Base-by-base conservation (phyloP, 202 grass and related monocot species). In the Zoysia matrella region DNA sequence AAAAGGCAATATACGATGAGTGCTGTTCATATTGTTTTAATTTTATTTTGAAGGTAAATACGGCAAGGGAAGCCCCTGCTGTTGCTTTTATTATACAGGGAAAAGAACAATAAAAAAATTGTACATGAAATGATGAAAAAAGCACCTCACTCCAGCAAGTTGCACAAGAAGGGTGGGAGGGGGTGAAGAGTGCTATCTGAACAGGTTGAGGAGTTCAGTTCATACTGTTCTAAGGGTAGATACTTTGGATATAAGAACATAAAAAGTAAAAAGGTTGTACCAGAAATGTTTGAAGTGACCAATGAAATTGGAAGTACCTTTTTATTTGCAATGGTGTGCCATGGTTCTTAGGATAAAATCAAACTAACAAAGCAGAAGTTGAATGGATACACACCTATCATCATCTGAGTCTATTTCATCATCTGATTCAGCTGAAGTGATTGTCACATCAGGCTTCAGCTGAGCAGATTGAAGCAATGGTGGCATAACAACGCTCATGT, bases 401-500 rank as follows among this genome's bases (percentile, higher is more conserved):
- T 22, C 93, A 39, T 94, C 92, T 55, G 94, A 94, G 47, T 96
- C 91, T 87, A 96, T 94, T 52, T 99, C 97, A 60, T 94, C 97
- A 84, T 99, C 97, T 56, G 93, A 99, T 77, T 90, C 93, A 13
- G 93, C 93, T 68, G 92, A 94, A 78, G 97, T 99, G 68, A 99
- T 94, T 54, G 91, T 99, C 53, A 99, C 97, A 76, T 99, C 97
- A 67, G 97, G 97, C 80, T 99, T 99, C 74, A 99, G 75, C 75
- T 99, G 97, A 76, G 97, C 97, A 83, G 97, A 99, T 47, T 94
- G 93, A 83, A 99, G 97, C 60, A 99, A 88, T 16, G 97, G 97
- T 67, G 97, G 97, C 93, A 99, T 99, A 77, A 99, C 97, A 39
- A 96, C 93, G 56, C 65, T 96, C 97, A 99, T 99, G 81, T 99